Evolutionary conservation across 345 rosid genomes (phyloP), one percentile per base, ranked within the genome.

Genomic region (Salix arbutifolia): DNA sequence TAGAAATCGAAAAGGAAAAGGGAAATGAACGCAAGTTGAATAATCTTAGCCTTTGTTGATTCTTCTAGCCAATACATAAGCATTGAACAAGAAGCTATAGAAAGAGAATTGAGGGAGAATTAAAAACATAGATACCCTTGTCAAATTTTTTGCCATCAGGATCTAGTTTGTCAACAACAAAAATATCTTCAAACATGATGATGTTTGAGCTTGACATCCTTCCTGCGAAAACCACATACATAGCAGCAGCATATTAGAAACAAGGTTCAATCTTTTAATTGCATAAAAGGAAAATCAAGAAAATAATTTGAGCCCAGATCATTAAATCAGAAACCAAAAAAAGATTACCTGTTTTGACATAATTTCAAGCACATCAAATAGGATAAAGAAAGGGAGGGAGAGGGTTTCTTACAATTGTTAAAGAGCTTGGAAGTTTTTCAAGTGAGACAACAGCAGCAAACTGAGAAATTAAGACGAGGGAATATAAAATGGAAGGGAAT

Each of bases 131-230:
- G 6, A 48, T 48, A 67, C 70, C 70, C 18, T 35, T 67, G 23
- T 67, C 70, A 33, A 67, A 67, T 21, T 67, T 67, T 35, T 67
- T 67, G 4, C 70, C 70, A 1, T 67, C 70, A 14, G 70, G 70
- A 38, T 67, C 42, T 4, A 67, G 40, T 9, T 67, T 67, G 70
- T 67, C 70, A 16, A 67, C 70, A 35, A 67, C 37, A 67, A 67
- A 67, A 28, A 67, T 67, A 67, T 67, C 70, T 38, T 61, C 65
- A 61, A 61, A 61, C 65, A 61, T 61, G 30, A 61, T 26, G 3
- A 61, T 61, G 30, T 61, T 61, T 26, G 65, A 61, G 53, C 53
- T 48, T 16, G 53, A 17, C 53, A 48, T 48, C 53, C 53, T 48
- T 48, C 53, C 53, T 48, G 53, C 21, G 18, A 48, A 5, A 48